phyloP scores from a whole-genome alignment of 1,284 basidiomycete species.

The Rhizoctonia solani region DNA sequence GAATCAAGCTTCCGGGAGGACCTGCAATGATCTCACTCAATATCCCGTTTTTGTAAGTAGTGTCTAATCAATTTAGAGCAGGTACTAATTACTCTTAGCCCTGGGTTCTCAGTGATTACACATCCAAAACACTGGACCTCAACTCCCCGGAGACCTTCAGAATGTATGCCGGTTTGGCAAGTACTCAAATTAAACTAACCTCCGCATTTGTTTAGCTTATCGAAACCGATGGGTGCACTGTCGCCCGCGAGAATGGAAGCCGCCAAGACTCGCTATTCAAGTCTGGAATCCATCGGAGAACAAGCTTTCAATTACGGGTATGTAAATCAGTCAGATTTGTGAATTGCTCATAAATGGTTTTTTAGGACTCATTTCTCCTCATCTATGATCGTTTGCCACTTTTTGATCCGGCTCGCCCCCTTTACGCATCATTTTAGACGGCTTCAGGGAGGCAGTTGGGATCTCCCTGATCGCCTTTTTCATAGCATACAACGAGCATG shows the following conservation, averaged over 20 bases:
- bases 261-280: constrained; percentile 74
- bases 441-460: constrained; percentile 91
- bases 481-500: constrained; percentile 80
- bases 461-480: constrained; percentile 92
- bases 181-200: neutral
- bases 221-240: constrained; percentile 90
- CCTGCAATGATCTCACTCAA: constrained; percentile 91
- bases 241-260: constrained; percentile 72
- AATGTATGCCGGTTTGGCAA: constrained; percentile 57
- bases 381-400: constrained; percentile 96
- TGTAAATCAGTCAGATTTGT: neutral
- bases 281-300: constrained; percentile 79
- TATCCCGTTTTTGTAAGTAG: constrained; percentile 86
- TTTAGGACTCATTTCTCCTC: constrained; percentile 89
- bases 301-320: constrained; percentile 83
- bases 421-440: constrained; percentile 94
- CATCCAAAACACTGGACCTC: constrained; percentile 74
- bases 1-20: constrained; percentile 89
- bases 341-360: constrained; percentile 39
- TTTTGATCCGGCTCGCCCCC: constrained; percentile 86
- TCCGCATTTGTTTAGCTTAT: constrained; percentile 55
- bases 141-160: constrained; percentile 68
- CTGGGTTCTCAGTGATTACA: constrained; percentile 88
- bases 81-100: constrained; percentile 51
- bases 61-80: constrained; percentile 10